Evolutionary conservation across 176 grass and related monocot genomes (phyloP).

Genomic region (Avena atlantica): DNA sequence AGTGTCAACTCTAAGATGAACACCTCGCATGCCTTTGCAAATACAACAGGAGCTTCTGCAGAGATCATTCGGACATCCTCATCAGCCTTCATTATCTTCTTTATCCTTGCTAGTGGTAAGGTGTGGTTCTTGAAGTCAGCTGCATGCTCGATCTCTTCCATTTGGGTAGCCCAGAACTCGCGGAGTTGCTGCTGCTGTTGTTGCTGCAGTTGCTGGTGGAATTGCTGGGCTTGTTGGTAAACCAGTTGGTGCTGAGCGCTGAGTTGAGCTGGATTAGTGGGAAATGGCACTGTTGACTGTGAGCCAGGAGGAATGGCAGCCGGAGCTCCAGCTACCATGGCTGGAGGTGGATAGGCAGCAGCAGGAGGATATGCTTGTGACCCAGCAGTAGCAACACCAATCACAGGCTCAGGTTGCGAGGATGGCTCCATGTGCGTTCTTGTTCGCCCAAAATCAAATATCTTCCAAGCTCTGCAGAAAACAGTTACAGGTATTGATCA

Average conservation of each 20-base stretch:
- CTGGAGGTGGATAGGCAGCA: constrained; percentile 36
- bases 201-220: constrained; percentile 69
- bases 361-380: constrained; percentile 59
- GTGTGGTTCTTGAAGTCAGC: constrained; percentile 75
- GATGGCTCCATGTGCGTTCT: constrained; percentile 60
- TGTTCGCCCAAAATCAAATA: constrained; percentile 31
- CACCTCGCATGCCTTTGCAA: constrained; percentile 75
- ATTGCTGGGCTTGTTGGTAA: constrained; percentile 71
- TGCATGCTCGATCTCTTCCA: constrained; percentile 56
- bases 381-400: constrained; percentile 54
- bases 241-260: constrained; percentile 67
- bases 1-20: constrained; percentile 72
- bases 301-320: constrained; percentile 31
- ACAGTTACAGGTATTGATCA: constrained; percentile 33
- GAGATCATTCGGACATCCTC: constrained; percentile 77
- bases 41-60: constrained; percentile 67
- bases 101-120: constrained; percentile 77
- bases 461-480: constrained; percentile 6
- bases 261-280: constrained; percentile 54
- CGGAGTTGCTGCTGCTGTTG: constrained; percentile 65
- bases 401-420: constrained; percentile 59
- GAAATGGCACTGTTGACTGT: constrained; percentile 47
- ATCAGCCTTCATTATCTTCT: constrained; percentile 82
- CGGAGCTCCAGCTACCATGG: constrained; percentile 54
- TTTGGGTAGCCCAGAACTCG: constrained; percentile 61